Evolutionary conservation across 352 stramenopile genomes (phyloP), one percentile per base, ranked within the genome.

Genomic region (Globisporangium cystogenes): DNA sequence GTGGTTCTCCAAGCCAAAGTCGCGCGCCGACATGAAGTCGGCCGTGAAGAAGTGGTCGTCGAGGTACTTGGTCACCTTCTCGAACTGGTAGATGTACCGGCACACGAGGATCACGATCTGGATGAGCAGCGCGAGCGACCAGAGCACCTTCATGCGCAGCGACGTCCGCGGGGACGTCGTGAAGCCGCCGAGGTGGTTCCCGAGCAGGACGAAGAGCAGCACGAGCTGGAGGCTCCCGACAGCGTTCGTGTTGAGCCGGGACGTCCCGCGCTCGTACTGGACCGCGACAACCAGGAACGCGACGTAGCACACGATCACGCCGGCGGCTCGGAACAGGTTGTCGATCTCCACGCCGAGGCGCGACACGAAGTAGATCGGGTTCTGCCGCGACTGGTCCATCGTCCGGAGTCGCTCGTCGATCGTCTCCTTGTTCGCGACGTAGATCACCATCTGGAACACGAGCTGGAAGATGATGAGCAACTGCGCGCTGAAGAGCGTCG

Each of bases 371-470:
- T 77, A 90, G 15, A 89, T 62, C 1, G 82, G 82, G 35, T 90
- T 86, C 40, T 93, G 82, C 14, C 70, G 68, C 53, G 79, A 65
- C 44, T 87, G 58, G 7, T 87, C 62, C 41, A 86, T 74, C 0
- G 72, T 89, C 23, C 64, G 60, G 21, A 89, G 65, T 0, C 78
- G 74, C 49, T 91, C 74, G 20, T 90, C 65, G 37, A 87, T 88
- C 1, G 67, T 78, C 21, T 87, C 65, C 16, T 72, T 82, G 37
- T 88, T 92, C 0, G 72, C 64, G 15, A 89, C 75, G 42, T 95
- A 95, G 7, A 95, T 82, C 46, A 93, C 81, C 23, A 95, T 69
- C 61, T 95, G 84, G 41, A 92, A 89, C 11, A 95, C 78, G 14
- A 95, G 48, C 56, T 93, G 80, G 18, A 88, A 72, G 29, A 95